phyloP scores from a whole-genome alignment of 2,329 filamentous ascomycete species.

The Colletotrichum sp. region DNA sequence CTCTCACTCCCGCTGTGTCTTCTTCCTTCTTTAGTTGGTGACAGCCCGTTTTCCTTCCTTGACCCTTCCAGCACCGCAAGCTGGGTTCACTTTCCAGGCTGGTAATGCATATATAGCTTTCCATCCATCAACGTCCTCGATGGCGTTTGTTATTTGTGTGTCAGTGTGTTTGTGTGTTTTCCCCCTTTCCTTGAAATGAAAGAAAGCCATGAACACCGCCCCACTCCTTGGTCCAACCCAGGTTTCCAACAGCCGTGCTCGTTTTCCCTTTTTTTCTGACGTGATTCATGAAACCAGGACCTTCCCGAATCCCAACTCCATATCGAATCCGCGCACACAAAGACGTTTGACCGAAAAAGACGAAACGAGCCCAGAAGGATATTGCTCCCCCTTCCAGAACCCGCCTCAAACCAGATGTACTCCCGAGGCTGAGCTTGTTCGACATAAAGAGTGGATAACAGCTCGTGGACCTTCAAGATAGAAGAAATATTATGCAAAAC shows the following conservation, averaged over 20 bases:
- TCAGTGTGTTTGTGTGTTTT: neutral
- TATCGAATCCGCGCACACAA: neutral
- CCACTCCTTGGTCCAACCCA: neutral
- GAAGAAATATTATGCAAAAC: conserved; percentile 5
- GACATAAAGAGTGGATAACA: neutral
- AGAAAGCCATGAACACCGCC: neutral
- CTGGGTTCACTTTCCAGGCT: neutral
- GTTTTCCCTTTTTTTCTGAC: neutral
- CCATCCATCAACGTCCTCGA: neutral
- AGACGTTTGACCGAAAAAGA: neutral
- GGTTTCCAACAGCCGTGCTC: neutral
- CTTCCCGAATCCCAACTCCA: conserved; percentile 18
- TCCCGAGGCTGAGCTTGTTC: neutral
- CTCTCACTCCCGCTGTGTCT: neutral
- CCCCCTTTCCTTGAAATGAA: neutral
- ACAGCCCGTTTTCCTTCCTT: neutral
- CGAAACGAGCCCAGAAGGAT: neutral
- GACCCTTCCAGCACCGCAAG: neutral
- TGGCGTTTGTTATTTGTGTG: neutral
- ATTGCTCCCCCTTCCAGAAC: neutral
- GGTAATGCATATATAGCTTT: neutral
- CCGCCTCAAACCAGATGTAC: neutral
- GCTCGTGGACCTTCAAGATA: neutral
- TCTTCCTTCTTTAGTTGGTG: neutral
- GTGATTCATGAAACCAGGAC: conserved; percentile 16